Base-by-base conservation (phyloP, 352 stramenopile species). In the Phytopythium chamaehyphon region DNA sequence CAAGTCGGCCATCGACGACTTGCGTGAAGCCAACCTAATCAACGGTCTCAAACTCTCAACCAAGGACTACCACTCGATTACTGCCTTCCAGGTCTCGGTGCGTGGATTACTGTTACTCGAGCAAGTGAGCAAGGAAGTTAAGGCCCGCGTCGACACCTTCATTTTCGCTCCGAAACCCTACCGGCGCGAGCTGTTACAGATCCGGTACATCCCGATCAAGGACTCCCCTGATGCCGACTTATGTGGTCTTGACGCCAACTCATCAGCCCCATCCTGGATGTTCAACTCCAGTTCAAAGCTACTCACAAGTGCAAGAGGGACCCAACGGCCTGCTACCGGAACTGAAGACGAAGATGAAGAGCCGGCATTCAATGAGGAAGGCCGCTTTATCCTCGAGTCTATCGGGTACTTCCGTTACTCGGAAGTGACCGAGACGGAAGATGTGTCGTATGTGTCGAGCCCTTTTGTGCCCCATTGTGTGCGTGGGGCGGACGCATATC, bases 401-500 rank as follows among this genome's bases (percentile, higher is more conserved):
- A 88, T 82, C 55, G 92, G 87, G 2, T 98, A 97, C 62, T 83
- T 81, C 47, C 82, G 83, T 12, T 90, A 96, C 52, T 97, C 86
- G 14, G 94, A 89, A 11, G 94, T 97, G 6, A 98, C 91, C n/a
- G 90, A 98, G 51, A 97, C 76, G 3, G 95, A 98, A 57, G 91
- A 97, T 62, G 91, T 98, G 19, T 97, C 88, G 19, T 98, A 98
- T 51, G 94, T 98, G 1, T 98, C 86, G 28, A 96, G 73, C 9
- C 88, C 95, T 6, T 98, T 98, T 55, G 87, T 98, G 16, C 95
- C 95, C 9, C 88, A 97, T 51, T 98, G 92, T 61, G 73, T 98
- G 8, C 82, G 95, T 18, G 92, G 95, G 45, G 73, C 78, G 8
- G 90, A 93, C 26, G 66, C 86, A n/a, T 75, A 70, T 33, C 71